Conservation (phyloP, 108 stramenopile species). For the Nitzschia inconspicua region DNA sequence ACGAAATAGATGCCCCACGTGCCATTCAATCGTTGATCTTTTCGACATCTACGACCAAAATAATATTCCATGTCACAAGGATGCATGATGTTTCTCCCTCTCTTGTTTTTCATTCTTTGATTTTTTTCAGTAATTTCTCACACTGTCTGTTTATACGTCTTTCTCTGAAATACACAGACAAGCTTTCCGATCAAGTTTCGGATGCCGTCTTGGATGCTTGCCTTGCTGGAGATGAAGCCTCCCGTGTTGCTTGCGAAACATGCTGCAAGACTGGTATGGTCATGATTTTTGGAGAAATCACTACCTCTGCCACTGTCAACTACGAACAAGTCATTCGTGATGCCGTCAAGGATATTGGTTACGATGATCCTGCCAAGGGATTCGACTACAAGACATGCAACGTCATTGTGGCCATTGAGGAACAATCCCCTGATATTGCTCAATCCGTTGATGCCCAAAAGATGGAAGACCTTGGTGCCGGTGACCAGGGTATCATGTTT, state of each 20-base stretch:
- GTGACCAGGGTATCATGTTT: slow-evolving; percentile 98
- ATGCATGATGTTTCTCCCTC: too few relatives aligned
- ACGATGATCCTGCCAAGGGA: slow-evolving; percentile 94
- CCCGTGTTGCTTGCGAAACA: slow-evolving; percentile 97
- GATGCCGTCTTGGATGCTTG: slow-evolving; percentile 97
- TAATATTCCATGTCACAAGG: too few relatives aligned
- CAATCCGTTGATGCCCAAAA: slow-evolving; percentile 91
- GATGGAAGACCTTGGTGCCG: slow-evolving; percentile 94
- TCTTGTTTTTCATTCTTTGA: neutral
- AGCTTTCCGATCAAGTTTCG: slow-evolving; percentile 95
- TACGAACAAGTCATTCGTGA: slow-evolving; percentile 98
- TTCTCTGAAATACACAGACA: too few relatives aligned
- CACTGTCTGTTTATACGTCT: too few relatives aligned
- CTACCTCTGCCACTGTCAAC: slow-evolving; percentile 93
- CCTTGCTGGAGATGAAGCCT: slow-evolving; percentile 85
- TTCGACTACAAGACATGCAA: slow-evolving; percentile 97
- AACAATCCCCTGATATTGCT: slow-evolving; percentile 96
- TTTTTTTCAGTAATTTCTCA: neutral
- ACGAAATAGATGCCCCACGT: too few relatives aligned
- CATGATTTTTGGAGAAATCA: slow-evolving; percentile 98
- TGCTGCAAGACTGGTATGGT: slow-evolving; percentile 97
- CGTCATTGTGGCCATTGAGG: slow-evolving; percentile 96
- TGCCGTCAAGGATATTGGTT: slow-evolving; percentile 94
- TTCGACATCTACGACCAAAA: too few relatives aligned
- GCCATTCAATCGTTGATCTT: too few relatives aligned